phyloP scores from a whole-genome alignment of 129 eudicot species.

The Tagetes erecta region DNA sequence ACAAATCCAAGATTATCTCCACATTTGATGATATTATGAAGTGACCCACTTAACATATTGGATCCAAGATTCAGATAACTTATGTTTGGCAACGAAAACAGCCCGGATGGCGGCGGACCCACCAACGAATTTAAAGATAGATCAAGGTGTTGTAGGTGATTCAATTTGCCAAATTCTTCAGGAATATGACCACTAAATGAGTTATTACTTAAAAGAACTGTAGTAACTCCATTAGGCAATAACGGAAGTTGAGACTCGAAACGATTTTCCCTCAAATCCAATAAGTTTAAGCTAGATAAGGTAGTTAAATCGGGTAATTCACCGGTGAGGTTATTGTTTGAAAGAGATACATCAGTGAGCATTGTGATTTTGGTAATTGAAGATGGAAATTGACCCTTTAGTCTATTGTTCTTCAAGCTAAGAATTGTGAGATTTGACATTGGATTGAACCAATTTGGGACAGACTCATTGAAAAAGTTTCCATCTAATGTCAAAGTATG shows the following conservation, averaged over 20 bases:
- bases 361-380: slow-evolving; percentile 50
- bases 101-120: slow-evolving; percentile 50
- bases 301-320: slow-evolving; percentile 65
- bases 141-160: slow-evolving; percentile 80
- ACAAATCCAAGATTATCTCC: slow-evolving; percentile 71
- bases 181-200: slow-evolving; percentile 65
- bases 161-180: slow-evolving; percentile 42
- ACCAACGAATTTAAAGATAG: slow-evolving; percentile 56
- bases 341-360: slow-evolving; percentile 55
- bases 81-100: slow-evolving; percentile 70
- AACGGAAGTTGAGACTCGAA: slow-evolving; percentile 65
- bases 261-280: slow-evolving; percentile 73
- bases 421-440: slow-evolving; percentile 61
- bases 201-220: slow-evolving; percentile 70
- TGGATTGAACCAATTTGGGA: slow-evolving; percentile 75
- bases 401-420: slow-evolving; percentile 75
- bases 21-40: slow-evolving; percentile 54
- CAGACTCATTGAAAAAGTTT: slow-evolving; percentile 73
- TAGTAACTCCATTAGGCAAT: slow-evolving; percentile 64
- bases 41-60: slow-evolving; percentile 69
- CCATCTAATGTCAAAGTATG: slow-evolving; percentile 68
- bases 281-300: slow-evolving; percentile 48
- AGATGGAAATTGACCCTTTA: slow-evolving; percentile 73
- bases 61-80: slow-evolving; percentile 81
- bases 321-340: slow-evolving; percentile 69